These are phyloP conservation scores for Corchorus olitorius DNA, from an alignment of 345 rosid genomes.

Conservation along the genomic window DNA sequence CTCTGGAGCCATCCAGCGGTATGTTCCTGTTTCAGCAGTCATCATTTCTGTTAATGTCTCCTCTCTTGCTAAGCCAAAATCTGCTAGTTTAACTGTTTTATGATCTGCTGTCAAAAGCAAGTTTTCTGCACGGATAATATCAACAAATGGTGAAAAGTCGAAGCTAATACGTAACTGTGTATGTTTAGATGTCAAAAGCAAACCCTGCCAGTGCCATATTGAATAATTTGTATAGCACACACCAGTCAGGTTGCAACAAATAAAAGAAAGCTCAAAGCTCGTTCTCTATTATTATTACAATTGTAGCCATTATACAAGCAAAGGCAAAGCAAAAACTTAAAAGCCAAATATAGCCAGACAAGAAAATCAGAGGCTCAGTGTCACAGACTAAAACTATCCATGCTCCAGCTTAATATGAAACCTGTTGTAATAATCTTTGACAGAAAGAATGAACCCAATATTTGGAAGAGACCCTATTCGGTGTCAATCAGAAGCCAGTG, in stretches of 20 bases:
- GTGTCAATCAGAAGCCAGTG: neutral
- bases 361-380: neutral
- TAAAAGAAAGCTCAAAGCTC: neutral
- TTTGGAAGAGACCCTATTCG: neutral
- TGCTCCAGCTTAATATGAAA: neutral
- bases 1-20: conserved; percentile 99
- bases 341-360: neutral
- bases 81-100: conserved; percentile 87
- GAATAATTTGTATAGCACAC: neutral
- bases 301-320: neutral
- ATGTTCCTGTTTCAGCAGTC: conserved; percentile 98
- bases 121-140: conserved; percentile 59
- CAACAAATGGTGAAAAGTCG: neutral
- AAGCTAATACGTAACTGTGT: neutral
- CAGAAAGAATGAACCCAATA: neutral
- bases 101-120: conserved; percentile 89
- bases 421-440: neutral
- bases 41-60: conserved; percentile 97
- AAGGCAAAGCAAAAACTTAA: neutral
- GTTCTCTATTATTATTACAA: neutral
- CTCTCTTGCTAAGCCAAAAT: conserved; percentile 95
- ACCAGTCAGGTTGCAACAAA: neutral
- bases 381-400: neutral
- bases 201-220: neutral
- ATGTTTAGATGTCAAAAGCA: neutral